Conservation (phyloP, 2,329 filamentous ascomycete species). For the Colletotrichum cuscutae region DNA sequence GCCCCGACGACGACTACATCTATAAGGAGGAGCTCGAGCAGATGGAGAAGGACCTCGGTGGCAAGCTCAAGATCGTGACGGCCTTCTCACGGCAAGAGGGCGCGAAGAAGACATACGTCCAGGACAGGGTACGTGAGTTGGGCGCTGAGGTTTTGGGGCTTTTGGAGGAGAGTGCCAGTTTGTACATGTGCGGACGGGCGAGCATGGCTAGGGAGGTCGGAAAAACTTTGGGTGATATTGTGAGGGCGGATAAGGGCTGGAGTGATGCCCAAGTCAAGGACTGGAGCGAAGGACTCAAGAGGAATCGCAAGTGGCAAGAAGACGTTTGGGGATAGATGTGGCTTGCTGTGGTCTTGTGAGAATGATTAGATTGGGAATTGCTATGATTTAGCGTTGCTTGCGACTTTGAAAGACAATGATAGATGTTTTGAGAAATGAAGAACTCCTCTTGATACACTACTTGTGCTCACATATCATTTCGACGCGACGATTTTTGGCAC, state of each 20-base stretch:
- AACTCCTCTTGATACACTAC: too few relatives aligned
- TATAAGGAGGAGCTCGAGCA: conserved; percentile 40
- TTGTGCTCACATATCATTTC: too few relatives aligned
- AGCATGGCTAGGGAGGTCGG: conserved; percentile 56
- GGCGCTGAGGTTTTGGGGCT: conserved; percentile 42
- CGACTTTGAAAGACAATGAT: too few relatives aligned
- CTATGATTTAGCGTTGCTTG: too few relatives aligned
- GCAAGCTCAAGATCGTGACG: conserved; percentile 41
- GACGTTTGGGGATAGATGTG: conserved; percentile 59
- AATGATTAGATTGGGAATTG: too few relatives aligned
- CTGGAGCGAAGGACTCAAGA: conserved; percentile 60
- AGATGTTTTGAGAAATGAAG: too few relatives aligned
- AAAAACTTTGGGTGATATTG: conserved; percentile 47
- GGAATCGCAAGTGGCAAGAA: conserved; percentile 61
- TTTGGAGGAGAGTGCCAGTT: conserved; percentile 45
- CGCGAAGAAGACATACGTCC: conserved; percentile 46
- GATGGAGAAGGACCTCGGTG: conserved; percentile 36
- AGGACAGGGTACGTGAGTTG: conserved; percentile 47
- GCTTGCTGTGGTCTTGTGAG: too few relatives aligned
- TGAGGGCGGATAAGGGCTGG: conserved; percentile 48
- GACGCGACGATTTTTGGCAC: too few relatives aligned
- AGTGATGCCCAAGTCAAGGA: conserved; percentile 51
- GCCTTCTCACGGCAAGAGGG: conserved; percentile 44
- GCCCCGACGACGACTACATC: conserved; percentile 45
- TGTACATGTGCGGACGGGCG: conserved; percentile 55